Percentiles rank a stretch among this genome's conserved stretches.
Evolutionary conservation across 2,329 filamentous ascomycete genomes (phyloP).

Genomic region (Cladosporium colombiae): DNA sequence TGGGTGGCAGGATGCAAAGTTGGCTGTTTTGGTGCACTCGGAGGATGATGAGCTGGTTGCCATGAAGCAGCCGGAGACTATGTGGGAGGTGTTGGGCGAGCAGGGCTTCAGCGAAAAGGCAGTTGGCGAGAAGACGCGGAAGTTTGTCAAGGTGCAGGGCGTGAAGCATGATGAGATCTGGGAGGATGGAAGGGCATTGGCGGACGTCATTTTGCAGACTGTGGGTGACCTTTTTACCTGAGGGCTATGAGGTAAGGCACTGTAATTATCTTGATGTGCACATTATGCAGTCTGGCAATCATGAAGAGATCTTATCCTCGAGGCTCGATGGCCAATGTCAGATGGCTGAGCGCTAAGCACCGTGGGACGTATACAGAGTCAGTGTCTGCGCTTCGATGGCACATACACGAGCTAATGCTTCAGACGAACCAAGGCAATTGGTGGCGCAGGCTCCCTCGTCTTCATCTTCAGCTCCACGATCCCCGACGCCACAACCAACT

Average conservation of each 20-base stretch:
- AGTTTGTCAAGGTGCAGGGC: conserved; percentile 53
- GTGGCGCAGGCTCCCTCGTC: background rate
- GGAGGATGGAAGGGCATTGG: conserved; percentile 60
- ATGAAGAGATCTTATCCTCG: background rate
- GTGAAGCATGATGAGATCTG: conserved; percentile 64
- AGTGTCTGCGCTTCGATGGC: background rate
- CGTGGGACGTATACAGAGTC: background rate
- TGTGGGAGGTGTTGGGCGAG: conserved; percentile 53
- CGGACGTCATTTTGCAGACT: conserved; percentile 39
- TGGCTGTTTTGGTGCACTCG: conserved; percentile 50
- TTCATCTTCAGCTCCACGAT: conserved; percentile 8
- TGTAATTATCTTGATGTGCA: background rate
- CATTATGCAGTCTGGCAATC: background rate
- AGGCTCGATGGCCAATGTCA: background rate
- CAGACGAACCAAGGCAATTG: conserved; percentile 1
- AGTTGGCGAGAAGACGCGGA: conserved; percentile 36
- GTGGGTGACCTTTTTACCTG: conserved; percentile 23
- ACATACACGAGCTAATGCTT: background rate
- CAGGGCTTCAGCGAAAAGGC: conserved; percentile 42
- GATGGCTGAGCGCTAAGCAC: background rate
- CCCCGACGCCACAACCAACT: conserved; percentile 5
- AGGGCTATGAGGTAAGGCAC: background rate
- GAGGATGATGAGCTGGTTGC: conserved; percentile 52
- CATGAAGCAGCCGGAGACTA: conserved; percentile 59
- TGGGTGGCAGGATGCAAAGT: conserved; percentile 42